Conservation (phyloP, 345 rosid genomes). For the Excoecaria cochinchinensis region DNA sequence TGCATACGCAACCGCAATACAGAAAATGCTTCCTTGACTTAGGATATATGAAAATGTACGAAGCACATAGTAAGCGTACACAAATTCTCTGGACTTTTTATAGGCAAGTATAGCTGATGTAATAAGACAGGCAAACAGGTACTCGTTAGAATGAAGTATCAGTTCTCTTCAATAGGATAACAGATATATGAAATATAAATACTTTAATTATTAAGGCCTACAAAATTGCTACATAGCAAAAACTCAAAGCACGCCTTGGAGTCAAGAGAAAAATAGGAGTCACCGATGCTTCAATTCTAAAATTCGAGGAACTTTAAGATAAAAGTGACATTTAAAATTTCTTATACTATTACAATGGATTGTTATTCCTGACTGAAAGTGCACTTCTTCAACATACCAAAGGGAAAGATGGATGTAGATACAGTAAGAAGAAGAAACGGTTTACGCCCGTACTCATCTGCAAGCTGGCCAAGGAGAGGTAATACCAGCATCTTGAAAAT, state of each 20-base stretch:
- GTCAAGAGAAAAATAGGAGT: neutral
- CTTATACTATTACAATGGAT: too few species aligned
- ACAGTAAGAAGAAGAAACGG: constrained; percentile 44
- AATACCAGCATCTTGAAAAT: constrained; percentile 57
- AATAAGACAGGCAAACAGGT: neutral
- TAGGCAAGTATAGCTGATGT: constrained; percentile 47
- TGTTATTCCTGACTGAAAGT: too few species aligned
- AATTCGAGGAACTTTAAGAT: neutral
- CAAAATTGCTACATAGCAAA: too few species aligned
- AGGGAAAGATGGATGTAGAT: constrained; percentile 50
- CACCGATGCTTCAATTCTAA: neutral
- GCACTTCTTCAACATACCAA: constrained; percentile 31
- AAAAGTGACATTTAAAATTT: neutral
- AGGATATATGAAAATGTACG: constrained; percentile 51
- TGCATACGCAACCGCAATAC: constrained; percentile 52
- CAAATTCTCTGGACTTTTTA: constrained; percentile 42
- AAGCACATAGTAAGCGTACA: constrained; percentile 51
- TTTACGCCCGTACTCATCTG: constrained; percentile 56
- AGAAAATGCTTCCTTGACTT: constrained; percentile 62
- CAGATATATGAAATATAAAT: neutral
- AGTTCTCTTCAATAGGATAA: neutral
- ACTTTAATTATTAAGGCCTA: too few species aligned
- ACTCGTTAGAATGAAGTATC: neutral
- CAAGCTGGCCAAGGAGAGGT: constrained; percentile 58
- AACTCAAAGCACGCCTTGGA: neutral